These are phyloP conservation scores for Phoma sp. DNA, from an alignment of 2,329 filamentous ascomycete species.

Conservation along the genomic window DNA sequence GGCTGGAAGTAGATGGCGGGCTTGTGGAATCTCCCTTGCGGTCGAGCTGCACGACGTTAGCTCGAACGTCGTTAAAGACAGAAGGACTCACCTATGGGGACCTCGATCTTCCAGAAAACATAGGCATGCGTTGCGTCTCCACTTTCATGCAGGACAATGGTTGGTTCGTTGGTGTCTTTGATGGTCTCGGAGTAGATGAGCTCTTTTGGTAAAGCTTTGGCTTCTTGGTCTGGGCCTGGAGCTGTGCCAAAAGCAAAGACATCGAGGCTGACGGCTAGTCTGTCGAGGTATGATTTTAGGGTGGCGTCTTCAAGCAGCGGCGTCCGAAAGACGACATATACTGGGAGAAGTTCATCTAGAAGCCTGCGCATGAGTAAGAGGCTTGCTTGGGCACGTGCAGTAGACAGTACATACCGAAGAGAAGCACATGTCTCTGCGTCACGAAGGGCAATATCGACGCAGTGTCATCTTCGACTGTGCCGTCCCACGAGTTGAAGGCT, in stretches of 20 bases:
- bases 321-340: conserved; percentile 72
- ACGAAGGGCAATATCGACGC: conserved; percentile 62
- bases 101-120: conserved; percentile 49
- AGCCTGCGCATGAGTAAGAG: conserved; percentile 60
- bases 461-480: conserved; percentile 52
- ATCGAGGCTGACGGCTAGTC: conserved; percentile 71
- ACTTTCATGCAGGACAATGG: conserved; percentile 38
- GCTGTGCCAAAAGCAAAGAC: conserved; percentile 64
- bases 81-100: conserved; percentile 42
- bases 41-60: conserved; percentile 41
- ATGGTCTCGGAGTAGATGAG: conserved; percentile 61
- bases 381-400: conserved; percentile 49
- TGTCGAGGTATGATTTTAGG: conserved; percentile 65
- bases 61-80: background rate
- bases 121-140: conserved; percentile 36
- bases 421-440: conserved; percentile 68
- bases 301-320: conserved; percentile 64
- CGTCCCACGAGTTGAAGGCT: conserved; percentile 54
- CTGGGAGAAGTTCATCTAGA: conserved; percentile 74
- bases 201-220: conserved; percentile 55
- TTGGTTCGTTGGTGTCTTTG: conserved; percentile 40
- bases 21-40: conserved; percentile 67
- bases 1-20: conserved; percentile 70
- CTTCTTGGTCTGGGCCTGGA: conserved; percentile 51
- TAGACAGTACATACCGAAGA: conserved; percentile 67